Conservation (phyloP, 441 rosid species). For the Erodium trifolium region DNA sequence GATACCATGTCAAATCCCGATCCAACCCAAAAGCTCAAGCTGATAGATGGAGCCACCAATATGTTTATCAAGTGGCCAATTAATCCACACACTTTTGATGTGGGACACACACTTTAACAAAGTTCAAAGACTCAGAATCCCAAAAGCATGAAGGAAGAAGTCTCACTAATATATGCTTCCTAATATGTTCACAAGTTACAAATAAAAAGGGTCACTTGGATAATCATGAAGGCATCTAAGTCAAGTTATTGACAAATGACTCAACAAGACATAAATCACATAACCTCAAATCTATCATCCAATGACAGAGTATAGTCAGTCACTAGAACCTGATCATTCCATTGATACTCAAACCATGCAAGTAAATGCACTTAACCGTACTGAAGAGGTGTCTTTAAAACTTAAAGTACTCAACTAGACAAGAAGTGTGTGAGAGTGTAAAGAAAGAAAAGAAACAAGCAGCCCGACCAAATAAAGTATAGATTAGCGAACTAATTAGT, state of each 20-base stretch:
- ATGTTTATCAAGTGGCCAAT: too few species aligned
- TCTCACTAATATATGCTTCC: not conserved
- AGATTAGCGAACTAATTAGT: not conserved
- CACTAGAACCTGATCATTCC: not conserved
- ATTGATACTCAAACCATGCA: conserved; percentile 3
- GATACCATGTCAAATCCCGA: too few species aligned
- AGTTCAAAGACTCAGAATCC: not conserved
- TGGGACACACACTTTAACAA: too few species aligned
- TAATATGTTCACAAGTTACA: not conserved
- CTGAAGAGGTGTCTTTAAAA: not conserved
- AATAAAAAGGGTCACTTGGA: not conserved
- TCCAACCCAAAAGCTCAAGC: too few species aligned
- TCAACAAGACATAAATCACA: not conserved
- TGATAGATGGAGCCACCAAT: too few species aligned
- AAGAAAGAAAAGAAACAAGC: not conserved
- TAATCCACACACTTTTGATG: too few species aligned
- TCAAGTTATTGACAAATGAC: not conserved
- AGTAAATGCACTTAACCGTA: not conserved
- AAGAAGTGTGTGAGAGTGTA: not conserved
- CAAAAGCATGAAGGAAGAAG: not conserved
- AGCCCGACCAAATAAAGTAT: not conserved
- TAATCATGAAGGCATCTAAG: not conserved
- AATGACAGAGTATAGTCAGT: conserved; percentile 1
- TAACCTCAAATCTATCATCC: not conserved
- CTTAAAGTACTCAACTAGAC: not conserved